Conservation (phyloP, 441 rosid species). For the Adansonia madagascariensis region DNA sequence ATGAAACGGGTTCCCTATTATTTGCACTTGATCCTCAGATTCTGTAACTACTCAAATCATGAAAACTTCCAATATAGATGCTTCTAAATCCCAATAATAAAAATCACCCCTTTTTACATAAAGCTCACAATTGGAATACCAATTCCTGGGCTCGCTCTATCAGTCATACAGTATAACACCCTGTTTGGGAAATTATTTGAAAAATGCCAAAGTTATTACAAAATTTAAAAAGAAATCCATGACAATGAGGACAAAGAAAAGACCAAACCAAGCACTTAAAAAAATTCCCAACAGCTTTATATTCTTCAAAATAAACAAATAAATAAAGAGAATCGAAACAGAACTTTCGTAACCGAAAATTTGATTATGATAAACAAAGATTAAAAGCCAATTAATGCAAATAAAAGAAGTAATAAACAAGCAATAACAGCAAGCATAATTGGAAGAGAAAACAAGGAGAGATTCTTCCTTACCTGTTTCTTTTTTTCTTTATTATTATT, state of each 20-base stretch:
- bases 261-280: slow-evolving; percentile 31
- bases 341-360: slow-evolving; percentile 31
- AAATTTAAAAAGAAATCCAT: neutral
- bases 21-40: slow-evolving; percentile 29
- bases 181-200: slow-evolving; percentile 23
- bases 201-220: slow-evolving; percentile 3
- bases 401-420: slow-evolving; percentile 12
- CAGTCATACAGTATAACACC: neutral
- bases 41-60: slow-evolving; percentile 25
- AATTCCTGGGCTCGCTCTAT: neutral
- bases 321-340: slow-evolving; percentile 15
- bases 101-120: slow-evolving; percentile 13
- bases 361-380: neutral
- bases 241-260: slow-evolving; percentile 22
- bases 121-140: slow-evolving; percentile 29
- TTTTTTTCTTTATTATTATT: neutral
- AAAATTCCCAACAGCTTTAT: slow-evolving; percentile 22
- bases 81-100: slow-evolving; percentile 8
- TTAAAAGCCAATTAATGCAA: slow-evolving; percentile 22
- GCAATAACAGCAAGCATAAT: slow-evolving; percentile 24
- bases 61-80: slow-evolving; percentile 15
- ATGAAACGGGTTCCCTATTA: slow-evolving; percentile 23
- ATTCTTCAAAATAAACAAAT: slow-evolving; percentile 23
- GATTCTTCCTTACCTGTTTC: slow-evolving; percentile 27
- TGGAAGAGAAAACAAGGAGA: slow-evolving; percentile 6